Base-by-base conservation (phyloP, 192 early-diverging fungal species). In the Coemansia sp. region DNA sequence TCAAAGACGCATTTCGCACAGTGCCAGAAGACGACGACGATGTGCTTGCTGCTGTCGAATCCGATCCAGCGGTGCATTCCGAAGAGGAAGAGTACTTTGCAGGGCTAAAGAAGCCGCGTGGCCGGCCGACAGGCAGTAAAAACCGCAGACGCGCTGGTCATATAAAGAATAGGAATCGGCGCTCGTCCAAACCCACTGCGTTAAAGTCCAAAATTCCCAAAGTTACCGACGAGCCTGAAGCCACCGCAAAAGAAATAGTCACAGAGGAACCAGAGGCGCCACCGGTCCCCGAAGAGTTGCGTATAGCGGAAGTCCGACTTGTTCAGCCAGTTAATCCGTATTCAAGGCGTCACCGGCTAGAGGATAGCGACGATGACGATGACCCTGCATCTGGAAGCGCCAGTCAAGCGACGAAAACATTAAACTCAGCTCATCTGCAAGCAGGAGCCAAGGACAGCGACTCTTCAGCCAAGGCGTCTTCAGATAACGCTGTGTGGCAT, bases 121-220 rank as follows among this genome's bases (percentile, higher is more conserved):
- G 76, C n/a, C 67, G 76, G 5, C 72, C 72, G 0, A 23, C 48
- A 0, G 72, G 76, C 19, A 70, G 63, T 15, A 51, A 45, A 25
- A 79, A 79, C 60, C 76, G 72, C 32, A 56, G 72, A 22, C 67
- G 71, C 6, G 76, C 48, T 35, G 76, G 76, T 0, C 70, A 68
- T 25, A 62, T 63, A 29, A 79, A 79, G 54, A 48, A 48, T 48
- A 35, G 71, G 22, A 8, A 22, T 24, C 17, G 51, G 11, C 49
- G 58, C 0, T 15, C 55, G 21, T 38, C 11, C 41, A 63, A 62
- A 41, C 19, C 35, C 23, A 27, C 55, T 25, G 62, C 11, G 21
- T 12, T 19, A 21, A 37, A 54, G 7, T 41, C 32, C 17, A 48
- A 49, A 21, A 11, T 14, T 5, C 21, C 6, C 24, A 21, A 55